Evolutionary conservation across 1,139 yeast genomes (phyloP), one percentile per base, ranked within the genome.

Genomic region (Geotrichum fermentans): DNA sequence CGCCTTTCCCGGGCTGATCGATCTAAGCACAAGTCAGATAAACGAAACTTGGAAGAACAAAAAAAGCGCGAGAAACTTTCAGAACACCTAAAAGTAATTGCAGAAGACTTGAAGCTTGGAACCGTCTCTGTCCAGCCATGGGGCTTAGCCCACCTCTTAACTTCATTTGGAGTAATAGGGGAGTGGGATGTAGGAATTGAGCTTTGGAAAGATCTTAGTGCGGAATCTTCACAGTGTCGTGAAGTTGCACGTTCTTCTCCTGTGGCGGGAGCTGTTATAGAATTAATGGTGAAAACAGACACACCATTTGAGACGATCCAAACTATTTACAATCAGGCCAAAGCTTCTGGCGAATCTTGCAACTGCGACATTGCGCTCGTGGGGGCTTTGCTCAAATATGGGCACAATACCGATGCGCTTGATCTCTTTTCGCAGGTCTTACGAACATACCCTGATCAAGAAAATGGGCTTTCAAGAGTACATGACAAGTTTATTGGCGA

Each of bases 401-500:
- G 73, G 51, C 73, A 73, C 54, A 72, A 72, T 30, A 72, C 73
- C 41, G 73, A 73, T 59, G 85, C 86, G 2, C 59, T 78, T 51
- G 66, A 65, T 28, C 64, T 77, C 37, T 79, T 77, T 60, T 70
- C 71, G 50, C 72, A 72, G 48, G 61, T 78, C 61, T 64, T 59
- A 59, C 63, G 55, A 55, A 63, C 56, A 44, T 67, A 55, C 40
- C 58, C 59, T 37, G 50, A 54, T 61, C 59, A 66, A 58, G 62
- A 65, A 44, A 72, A 79, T 49, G 73, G 78, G 49, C 65, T 79
- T 61, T 72, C 77, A 40, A 85, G 83, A 65, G 80, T 84, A 46
- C 95, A 85, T 67, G 74, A 83, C 55, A 77, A 84, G 2, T 88
- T 89, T 61, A 82, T 89, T 61, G 95, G 96, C 41, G 81, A 80